phyloP scores from a whole-genome alignment of 1,284 basidiomycete species.

The Cutaneotrichosporon curvatum region DNA sequence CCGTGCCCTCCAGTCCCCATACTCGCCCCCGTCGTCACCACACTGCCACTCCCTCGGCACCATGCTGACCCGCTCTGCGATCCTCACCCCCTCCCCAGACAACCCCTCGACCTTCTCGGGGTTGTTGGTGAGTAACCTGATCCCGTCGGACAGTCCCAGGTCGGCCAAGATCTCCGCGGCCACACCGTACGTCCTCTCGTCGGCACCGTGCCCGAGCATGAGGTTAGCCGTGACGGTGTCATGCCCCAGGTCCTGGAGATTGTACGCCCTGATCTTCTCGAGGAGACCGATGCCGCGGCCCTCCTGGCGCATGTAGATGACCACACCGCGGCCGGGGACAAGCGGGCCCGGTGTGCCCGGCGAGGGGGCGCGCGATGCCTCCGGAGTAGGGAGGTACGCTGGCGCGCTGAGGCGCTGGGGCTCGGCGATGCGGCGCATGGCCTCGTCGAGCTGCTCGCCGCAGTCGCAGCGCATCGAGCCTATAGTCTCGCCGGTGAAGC shows the following conservation, averaged over 20 bases:
- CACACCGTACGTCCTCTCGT: constrained; percentile 88
- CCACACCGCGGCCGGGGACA: constrained; percentile 75
- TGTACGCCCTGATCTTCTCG: constrained; percentile 96
- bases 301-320: constrained; percentile 95
- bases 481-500: constrained; percentile 97
- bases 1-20: constrained; percentile 49
- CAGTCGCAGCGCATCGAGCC: constrained; percentile 99
- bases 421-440: constrained; percentile 80
- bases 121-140: constrained; percentile 91
- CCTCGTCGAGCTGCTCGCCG: constrained; percentile 96
- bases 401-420: constrained; percentile 47
- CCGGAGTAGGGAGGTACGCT: constrained; percentile 32
- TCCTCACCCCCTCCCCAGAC: constrained; percentile 69
- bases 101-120: constrained; percentile 92
- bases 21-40: constrained; percentile 25
- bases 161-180: constrained; percentile 85
- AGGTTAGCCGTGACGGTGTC: constrained; percentile 97
- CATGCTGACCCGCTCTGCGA: constrained; percentile 87
- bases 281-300: constrained; percentile 96
- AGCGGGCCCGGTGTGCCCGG: constrained; percentile 2
- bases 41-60: constrained; percentile 81
- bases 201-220: constrained; percentile 87
- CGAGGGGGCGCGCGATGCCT: constrained; percentile 32
- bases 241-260: constrained; percentile 94
- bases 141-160: constrained; percentile 64